Base-by-base conservation (phyloP, 345 rosid genomes). In the Rubroshorea leprosula region DNA sequence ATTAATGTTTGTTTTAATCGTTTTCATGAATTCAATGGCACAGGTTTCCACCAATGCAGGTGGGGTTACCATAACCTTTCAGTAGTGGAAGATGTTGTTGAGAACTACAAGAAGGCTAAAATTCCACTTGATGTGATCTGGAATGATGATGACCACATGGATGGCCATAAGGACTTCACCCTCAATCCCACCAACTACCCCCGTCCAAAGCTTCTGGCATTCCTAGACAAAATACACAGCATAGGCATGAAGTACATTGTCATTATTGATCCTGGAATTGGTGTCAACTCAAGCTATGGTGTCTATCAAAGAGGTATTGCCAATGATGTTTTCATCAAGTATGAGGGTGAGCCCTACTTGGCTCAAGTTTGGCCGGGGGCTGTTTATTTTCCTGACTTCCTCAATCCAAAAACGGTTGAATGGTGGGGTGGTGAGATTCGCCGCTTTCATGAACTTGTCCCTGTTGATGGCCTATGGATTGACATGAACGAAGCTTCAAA, bases 91-190 rank as follows among this genome's bases (percentile, higher is more conserved):
- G 97, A 90, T 20, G 99, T 93, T 6, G 99, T 93, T 1, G 95
- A 72, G 16, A 87, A 72, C 73, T 93, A 93, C 80, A 59, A 81
- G 45, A 85, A 80, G 72, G 92, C 96, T 5, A 66, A 81, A 64
- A 93, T 93, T 61, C 99, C 97, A 1, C 95, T 87, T 3, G 97
- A 93, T 46, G 97, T 93, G 46, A 90, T 90, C 15, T 90, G 99
- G 97, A 93, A 81, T 39, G 99, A 93, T 51, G 97, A 85, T 60
- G 97, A 93, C 77, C 95, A 93, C 79, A 93, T 90, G 99, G 99
- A 93, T 1, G 78, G 78, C 27, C 76, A 87, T 62, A 94, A 90
- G 75, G 99, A 94, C 67, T 94, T 94, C 79, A 93, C 99, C 20
- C 74, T 93, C 45, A 78, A 78, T 63, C 92, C 88, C 0, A 8